Base-by-base conservation (phyloP, 208 protist species). In the Perkinsela sp. region DNA sequence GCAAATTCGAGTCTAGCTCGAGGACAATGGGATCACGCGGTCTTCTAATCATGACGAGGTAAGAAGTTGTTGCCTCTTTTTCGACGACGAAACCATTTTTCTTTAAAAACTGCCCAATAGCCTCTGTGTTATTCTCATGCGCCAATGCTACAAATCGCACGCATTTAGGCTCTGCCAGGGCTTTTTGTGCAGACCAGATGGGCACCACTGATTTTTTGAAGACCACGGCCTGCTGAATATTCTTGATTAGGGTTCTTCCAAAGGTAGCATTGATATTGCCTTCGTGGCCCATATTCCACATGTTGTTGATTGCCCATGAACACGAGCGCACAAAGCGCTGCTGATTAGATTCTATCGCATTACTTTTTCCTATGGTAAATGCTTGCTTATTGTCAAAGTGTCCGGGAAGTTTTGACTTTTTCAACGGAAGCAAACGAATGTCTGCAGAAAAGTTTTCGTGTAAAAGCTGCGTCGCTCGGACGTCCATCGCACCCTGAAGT, bases 271-370 rank as follows among this genome's bases (percentile, higher is more conserved):
- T 92, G n/a, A 92, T 74, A 75, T 92, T 83, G 1, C 80, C 82
- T n/a, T 74, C 73, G 77, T 88, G 76, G 72, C 89, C 89, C 72
- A 89, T 82, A 73, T 92, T 89, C 84, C 86, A 92, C 70, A 83
- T 72, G 71, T 92, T 92, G 67, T 85, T 72, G 31, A 92, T 68
- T 32, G 78, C 88, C 84, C 86, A 92, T 74, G 85, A 78, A 68
- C 89, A 80, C 1, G 78, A 82, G 15, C 76, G 72, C 1, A 77
- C 77, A 68, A 92, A 92, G 69, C 82, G 82, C 40, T 77, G 67
- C 71, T 80, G 74, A 71, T 92, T 92, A 16, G 82, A 81, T 32
- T 83, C 78, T 72, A 83, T 76, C 1, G 78, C 76, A 28, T 74
- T 70, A 0, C 83, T 81, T 48, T 79, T 75, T 6, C 72, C 68